Percentiles rank a stretch among this genome's conserved stretches.
phyloP scores from a whole-genome alignment of 768 basidiomycete genomes.

The Tulasnella calospora region DNA sequence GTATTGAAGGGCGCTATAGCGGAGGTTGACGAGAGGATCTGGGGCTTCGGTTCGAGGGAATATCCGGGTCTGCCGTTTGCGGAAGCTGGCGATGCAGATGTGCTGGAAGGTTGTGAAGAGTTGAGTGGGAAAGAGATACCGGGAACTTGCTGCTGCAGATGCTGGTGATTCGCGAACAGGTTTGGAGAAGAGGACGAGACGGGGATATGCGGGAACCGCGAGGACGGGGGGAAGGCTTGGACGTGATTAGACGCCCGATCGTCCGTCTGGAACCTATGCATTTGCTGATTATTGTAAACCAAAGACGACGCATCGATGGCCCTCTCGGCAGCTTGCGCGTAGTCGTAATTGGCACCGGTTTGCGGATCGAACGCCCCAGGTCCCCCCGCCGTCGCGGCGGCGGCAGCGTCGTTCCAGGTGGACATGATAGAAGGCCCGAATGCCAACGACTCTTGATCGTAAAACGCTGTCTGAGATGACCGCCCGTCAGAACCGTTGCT shows the following conservation, averaged over 20 bases:
- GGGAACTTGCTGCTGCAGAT: not conserved
- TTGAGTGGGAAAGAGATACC: not conserved
- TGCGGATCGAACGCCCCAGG: not conserved
- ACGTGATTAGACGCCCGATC: slow-evolving; percentile 1
- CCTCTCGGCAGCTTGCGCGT: not conserved
- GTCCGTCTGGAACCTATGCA: not conserved
- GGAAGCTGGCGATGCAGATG: slow-evolving; percentile 11
- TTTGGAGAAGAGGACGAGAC: not conserved
- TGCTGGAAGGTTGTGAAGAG: slow-evolving; percentile 15
- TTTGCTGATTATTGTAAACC: not conserved
- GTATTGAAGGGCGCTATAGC: not conserved
- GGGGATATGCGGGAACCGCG: not conserved
- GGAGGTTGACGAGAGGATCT: not conserved
- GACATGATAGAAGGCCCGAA: not conserved
- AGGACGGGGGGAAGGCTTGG: not conserved
- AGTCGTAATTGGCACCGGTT: not conserved
- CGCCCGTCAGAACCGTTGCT: slow-evolving; percentile 4
- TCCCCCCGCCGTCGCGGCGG: not conserved
- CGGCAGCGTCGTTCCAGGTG: not conserved
- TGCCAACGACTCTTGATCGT: not conserved
- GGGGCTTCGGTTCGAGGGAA: slow-evolving; percentile 6
- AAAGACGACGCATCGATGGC: not conserved
- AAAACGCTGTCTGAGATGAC: slow-evolving; percentile 6
- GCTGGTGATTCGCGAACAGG: not conserved
- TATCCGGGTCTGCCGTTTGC: not conserved